Evolutionary conservation across 2,329 filamentous ascomycete species (phyloP), one percentile per base, ranked within the genome.

Genomic region (Penicillium palitans): DNA sequence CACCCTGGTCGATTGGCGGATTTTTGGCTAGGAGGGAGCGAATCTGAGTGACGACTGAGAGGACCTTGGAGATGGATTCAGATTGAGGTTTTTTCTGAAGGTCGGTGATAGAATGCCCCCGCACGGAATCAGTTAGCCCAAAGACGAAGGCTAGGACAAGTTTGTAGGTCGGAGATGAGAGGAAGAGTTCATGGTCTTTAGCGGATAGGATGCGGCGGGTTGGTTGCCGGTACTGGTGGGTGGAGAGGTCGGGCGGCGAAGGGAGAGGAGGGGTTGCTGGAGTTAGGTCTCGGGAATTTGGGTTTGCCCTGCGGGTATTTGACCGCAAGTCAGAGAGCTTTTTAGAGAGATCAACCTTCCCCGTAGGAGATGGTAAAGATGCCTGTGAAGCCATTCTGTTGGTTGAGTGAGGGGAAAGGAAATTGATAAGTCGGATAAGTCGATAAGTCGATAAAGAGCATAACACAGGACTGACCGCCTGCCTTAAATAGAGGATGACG

Each of bases 61-160:
- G 74, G 33, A 98, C 84, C 15, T 83, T 81, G 58, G 79, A 79
- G 54, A 96, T 79, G 4, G 82, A 75, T 17, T 81, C 78, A 63
- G 88, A 86, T n/a, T 87, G 75, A 44, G 67, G 58, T 5, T 61
- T 63, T 24, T 67, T 62, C 24, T 67, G 63, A 33, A 67, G 21
- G n/a, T 73, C 70, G 21, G 68, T 68, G 40, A 66, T 55, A 24
- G 71, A 65, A 50, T 65, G 67, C n/a, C 71, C 69, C 84, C 86
- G 80, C 45, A 96, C 90, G 4, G 90, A 87, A 68, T 97, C 93
- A 45, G 92, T 88, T 24, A 99, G 85, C 10, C 85, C 84, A 75
- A 96, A 97, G 61, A 97, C 83, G 77, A 96, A 99, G 21, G 90
- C 86, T 58, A 90, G 80, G 44, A 99, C 83, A 41, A 98, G 83